A percentile compares a stretch with the other conserved stretches of the same genome.
phyloP scores from a whole-genome alignment of 805 yeast genomes.

The Starmerella powellii region DNA sequence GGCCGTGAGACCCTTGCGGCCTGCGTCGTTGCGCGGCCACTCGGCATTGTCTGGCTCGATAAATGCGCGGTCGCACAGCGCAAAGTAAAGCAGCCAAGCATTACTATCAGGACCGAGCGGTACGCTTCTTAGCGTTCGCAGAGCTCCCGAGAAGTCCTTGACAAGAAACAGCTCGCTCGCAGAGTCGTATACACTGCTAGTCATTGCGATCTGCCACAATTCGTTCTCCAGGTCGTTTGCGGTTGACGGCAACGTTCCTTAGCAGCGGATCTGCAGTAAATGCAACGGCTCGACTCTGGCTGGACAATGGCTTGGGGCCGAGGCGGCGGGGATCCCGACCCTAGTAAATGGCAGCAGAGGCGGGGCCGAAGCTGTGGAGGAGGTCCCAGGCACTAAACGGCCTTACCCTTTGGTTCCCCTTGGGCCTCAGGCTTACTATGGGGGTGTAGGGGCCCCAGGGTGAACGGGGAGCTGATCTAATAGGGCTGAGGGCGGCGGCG shows the following conservation, averaged over 20 bases:
- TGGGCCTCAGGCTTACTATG: too few relatives aligned
- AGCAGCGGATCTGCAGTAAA: too few relatives aligned
- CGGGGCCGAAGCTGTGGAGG: too few relatives aligned
- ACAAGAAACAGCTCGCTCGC: constrained; percentile 14
- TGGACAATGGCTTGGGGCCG: too few relatives aligned
- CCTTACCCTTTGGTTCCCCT: too few relatives aligned
- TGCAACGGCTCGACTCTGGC: too few relatives aligned
- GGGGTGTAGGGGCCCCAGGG: too few relatives aligned
- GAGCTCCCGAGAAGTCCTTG: constrained; percentile 11
- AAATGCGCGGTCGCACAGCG: constrained; percentile 17
- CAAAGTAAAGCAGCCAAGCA: constrained; percentile 14
- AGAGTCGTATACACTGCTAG: constrained; percentile 1
- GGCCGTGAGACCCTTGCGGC: constrained; percentile 7
- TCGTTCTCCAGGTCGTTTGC: too few relatives aligned
- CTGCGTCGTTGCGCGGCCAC: constrained; percentile 10
- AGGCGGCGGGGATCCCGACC: too few relatives aligned
- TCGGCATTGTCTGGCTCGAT: constrained; percentile 10
- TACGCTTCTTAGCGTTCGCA: not conserved
- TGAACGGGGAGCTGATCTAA: not conserved
- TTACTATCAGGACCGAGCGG: constrained; percentile 2
- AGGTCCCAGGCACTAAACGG: too few relatives aligned
- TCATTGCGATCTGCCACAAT: constrained; percentile 1
- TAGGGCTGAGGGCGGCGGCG: constrained; percentile 5
- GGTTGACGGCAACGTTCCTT: too few relatives aligned
- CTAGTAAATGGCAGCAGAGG: too few relatives aligned